These are phyloP conservation scores for Ehretia macrophylla DNA, from an alignment of 257 asterid species.

Conservation along the genomic window DNA sequence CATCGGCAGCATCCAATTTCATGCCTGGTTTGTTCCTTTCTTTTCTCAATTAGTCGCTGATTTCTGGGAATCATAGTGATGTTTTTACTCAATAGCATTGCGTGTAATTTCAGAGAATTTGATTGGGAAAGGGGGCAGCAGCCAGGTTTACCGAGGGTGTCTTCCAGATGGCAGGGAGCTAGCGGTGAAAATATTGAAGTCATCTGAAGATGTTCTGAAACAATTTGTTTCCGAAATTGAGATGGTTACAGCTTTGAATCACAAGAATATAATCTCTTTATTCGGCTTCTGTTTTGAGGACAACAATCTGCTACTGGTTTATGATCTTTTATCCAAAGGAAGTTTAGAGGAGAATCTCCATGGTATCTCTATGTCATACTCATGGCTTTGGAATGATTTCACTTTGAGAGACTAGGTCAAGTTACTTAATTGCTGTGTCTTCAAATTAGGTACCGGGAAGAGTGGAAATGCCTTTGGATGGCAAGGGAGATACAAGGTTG, in stretches of 20 bases:
- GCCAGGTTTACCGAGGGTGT: slow-evolving; percentile 70
- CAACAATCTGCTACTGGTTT: slow-evolving; percentile 59
- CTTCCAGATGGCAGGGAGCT: slow-evolving; percentile 56
- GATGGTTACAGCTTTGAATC: slow-evolving; percentile 58
- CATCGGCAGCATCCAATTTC: slow-evolving; percentile 63
- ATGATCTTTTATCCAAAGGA: slow-evolving; percentile 80
- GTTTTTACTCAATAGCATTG: not conserved
- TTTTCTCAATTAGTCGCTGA: not conserved
- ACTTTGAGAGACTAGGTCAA: slow-evolving; percentile 6
- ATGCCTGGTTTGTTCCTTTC: slow-evolving; percentile 38
- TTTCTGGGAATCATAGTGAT: not conserved
- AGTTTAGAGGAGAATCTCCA: slow-evolving; percentile 91
- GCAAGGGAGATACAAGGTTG: slow-evolving; percentile 78
- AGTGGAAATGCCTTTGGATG: slow-evolving; percentile 42
- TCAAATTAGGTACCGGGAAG: slow-evolving; percentile 41
- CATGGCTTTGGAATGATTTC: slow-evolving; percentile 3
- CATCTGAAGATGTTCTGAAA: slow-evolving; percentile 55
- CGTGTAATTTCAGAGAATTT: slow-evolving; percentile 48
- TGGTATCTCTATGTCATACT: slow-evolving; percentile 38
- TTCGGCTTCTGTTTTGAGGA: slow-evolving; percentile 78
- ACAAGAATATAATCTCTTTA: slow-evolving; percentile 64
- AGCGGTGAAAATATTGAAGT: slow-evolving; percentile 79
- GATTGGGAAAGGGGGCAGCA: slow-evolving; percentile 93
- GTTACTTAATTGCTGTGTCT: slow-evolving; percentile 16
- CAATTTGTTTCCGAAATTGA: slow-evolving; percentile 83